Base-by-base conservation (phyloP, 306 rosid genomes). In the Prunus mume region DNA sequence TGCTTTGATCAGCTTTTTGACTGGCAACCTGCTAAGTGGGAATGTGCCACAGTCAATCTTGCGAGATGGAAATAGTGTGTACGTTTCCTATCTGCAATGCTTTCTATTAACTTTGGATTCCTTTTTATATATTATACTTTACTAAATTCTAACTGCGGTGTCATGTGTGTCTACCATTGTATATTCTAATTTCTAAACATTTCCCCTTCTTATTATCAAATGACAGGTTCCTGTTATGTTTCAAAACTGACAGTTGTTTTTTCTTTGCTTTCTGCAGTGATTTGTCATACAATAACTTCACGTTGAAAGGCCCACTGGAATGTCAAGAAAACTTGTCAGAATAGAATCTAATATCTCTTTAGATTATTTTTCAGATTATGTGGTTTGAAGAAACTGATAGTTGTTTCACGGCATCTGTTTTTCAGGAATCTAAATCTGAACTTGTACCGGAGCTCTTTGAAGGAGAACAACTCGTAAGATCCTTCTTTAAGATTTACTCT, bases 221-320 rank as follows among this genome's bases (percentile, higher is more conserved):
- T 38, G 43, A 38, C 43, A 18, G 5, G 45, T 74, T 28, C 28
- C 38, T 51, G 4, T 72, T 68, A 4, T 69, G 6, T 25, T 63
- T 27, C 52, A 5, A 46, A 68, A 7, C 43, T 58, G 19, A 27
- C 74, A 50, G 5, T 38, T 43, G 27, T 30, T 22, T 38, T n/a
- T 38, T 38, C 2, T 45, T 19, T 78, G 34, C 60, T 80, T 73
- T 75, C 27, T 78, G 66, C 88, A 93, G 98, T 79, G 97, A 93
- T 80, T 89, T 93, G 75, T 93, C 98, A 12, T 93, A 86, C 88
- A 93, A 93, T 86, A 88, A 91, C 87, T 84, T 93, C 65, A 74
- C 83, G 0, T 83, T 83, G 82, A 86, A 78, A 83, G 86, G 86
- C 75, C 88, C 71, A 50, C 41, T 68, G 32, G 80, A 85, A 72